phyloP scores from a whole-genome alignment of 352 stramenopile species.

The Plasmopara halstedii region DNA sequence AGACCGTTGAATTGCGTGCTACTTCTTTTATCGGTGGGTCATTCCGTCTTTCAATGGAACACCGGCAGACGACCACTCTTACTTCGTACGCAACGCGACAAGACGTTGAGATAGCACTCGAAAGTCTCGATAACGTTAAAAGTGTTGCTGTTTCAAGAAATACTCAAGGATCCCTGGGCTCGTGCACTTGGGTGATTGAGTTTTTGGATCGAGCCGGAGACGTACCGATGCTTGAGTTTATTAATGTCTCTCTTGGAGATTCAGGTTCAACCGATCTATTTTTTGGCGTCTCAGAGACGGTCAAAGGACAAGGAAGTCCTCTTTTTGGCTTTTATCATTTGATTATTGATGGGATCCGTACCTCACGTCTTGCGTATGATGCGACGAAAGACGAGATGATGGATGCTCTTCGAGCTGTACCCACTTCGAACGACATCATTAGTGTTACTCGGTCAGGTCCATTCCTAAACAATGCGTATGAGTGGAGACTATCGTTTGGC shows the following conservation, averaged over 20 bases:
- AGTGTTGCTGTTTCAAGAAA: slow-evolving; percentile 28
- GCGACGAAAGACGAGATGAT: slow-evolving; percentile 21
- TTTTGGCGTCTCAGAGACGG: slow-evolving; percentile 34
- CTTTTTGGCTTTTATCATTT: slow-evolving; percentile 40
- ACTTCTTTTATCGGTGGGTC: slow-evolving; percentile 41
- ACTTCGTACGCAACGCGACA: slow-evolving; percentile 41
- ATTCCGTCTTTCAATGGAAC: slow-evolving; percentile 34
- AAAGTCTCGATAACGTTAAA: slow-evolving; percentile 34
- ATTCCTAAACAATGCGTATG: slow-evolving; percentile 35
- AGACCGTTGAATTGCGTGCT: slow-evolving; percentile 30
- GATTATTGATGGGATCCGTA: slow-evolving; percentile 23
- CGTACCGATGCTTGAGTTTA: slow-evolving; percentile 32
- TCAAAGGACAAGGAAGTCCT: slow-evolving; percentile 31
- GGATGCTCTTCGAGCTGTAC: slow-evolving; percentile 10
- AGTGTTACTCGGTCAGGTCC: slow-evolving; percentile 24
- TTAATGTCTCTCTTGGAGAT: slow-evolving; percentile 38
- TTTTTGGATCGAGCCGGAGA: slow-evolving; percentile 52
- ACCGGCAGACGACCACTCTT: slow-evolving; percentile 25
- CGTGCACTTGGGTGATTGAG: slow-evolving; percentile 50
- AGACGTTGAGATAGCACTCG: slow-evolving; percentile 39
- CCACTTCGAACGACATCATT: slow-evolving; percentile 2
- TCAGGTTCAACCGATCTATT: slow-evolving; percentile 35
- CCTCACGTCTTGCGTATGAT: slow-evolving; percentile 28
- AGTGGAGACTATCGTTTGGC: slow-evolving; percentile 33
- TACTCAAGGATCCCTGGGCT: slow-evolving; percentile 21